A percentile compares a stretch with the other conserved stretches of the same genome.
These are phyloP conservation scores for Funneliformis geosporum DNA, from an alignment of 192 early-diverging fungal species.

Conservation along the genomic window DNA sequence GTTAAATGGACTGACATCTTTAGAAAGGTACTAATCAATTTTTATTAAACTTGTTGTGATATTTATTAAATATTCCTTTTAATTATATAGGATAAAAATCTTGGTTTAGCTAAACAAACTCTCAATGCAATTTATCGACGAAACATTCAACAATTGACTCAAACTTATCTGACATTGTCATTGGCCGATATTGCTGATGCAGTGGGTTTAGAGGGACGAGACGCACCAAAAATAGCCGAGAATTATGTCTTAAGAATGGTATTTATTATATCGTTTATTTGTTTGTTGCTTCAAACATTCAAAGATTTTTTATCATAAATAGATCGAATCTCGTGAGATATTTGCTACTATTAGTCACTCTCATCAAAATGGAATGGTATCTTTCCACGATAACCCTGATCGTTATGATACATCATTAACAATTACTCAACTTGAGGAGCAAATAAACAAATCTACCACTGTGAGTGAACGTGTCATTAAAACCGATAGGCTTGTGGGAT, in stretches of 20 bases:
- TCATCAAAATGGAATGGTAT: constrained; percentile 62
- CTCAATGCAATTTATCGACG: constrained; percentile 48
- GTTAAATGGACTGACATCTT: constrained; percentile 41
- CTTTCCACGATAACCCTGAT: constrained; percentile 66
- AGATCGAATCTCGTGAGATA: constrained; percentile 54
- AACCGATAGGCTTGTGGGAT: constrained; percentile 15
- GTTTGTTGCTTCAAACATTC: neutral
- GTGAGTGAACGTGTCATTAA: constrained; percentile 29
- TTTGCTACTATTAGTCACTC: constrained; percentile 52
- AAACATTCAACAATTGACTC: constrained; percentile 71
- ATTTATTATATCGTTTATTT: constrained; percentile 2
- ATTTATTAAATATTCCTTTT: constrained; percentile 23
- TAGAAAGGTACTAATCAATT: constrained; percentile 31
- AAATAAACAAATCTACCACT: constrained; percentile 42
- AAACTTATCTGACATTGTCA: constrained; percentile 77
- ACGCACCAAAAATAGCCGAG: constrained; percentile 52
- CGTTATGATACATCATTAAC: constrained; percentile 45
- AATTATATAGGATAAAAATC: constrained; percentile 60
- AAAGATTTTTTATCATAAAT: neutral
- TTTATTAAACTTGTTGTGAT: neutral
- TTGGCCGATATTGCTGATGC: constrained; percentile 67
- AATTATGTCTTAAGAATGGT: constrained; percentile 63
- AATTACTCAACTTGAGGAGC: constrained; percentile 47
- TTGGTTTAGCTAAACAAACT: constrained; percentile 61
- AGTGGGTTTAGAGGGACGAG: constrained; percentile 46